Evolutionary conservation across 164 flowering plant genomes (phyloP), one percentile per base, ranked within the genome.

Genomic region (Houttuynia cordata): DNA sequence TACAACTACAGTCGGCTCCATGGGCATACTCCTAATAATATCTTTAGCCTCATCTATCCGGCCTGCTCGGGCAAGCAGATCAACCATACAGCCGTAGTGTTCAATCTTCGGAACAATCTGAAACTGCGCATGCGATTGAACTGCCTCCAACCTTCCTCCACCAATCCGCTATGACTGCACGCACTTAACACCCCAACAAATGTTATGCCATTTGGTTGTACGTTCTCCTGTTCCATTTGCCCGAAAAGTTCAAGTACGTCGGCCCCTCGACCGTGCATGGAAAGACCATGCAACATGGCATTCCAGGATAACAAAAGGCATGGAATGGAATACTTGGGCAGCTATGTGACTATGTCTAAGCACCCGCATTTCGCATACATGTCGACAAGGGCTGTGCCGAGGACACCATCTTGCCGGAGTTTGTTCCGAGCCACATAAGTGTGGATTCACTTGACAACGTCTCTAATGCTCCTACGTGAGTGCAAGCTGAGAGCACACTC

Each of bases 291-390:
- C 39, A 64, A 25, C 37, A 64, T 53, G 57, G 72, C 72, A 61
- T 69, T 69, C 72, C 72, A 69, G 13, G 68, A 56, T 17, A 56
- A 61, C 18, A 64, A 57, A 51, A 0, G 61, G 47, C 62, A 64
- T 64, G 42, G 53, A 10, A 30, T 59, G 21, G 25, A 71, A 71
- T 19, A 67, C 55, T 56, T 63, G 58, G 42, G 67, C 41, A 30
- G 70, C 70, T 20, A 22, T n/a, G n/a, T n/a, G n/a, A n/a, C n/a
- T n/a, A n/a, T 47, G 53, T 63, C 65, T 10, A 73, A 65, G 58
- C 67, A 65, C 24, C 72, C 75, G 61, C 75, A 72, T 22, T 68
- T 72, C 1, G 75, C 69, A 72, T 72, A 72, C 75, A 72, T 72
- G 65, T 72, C 71, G 3, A 72, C 62, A 15, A 72, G 68, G 24